Evolutionary conservation across 805 yeast species (phyloP).

Genomic region (Ogataea philodendri): DNA sequence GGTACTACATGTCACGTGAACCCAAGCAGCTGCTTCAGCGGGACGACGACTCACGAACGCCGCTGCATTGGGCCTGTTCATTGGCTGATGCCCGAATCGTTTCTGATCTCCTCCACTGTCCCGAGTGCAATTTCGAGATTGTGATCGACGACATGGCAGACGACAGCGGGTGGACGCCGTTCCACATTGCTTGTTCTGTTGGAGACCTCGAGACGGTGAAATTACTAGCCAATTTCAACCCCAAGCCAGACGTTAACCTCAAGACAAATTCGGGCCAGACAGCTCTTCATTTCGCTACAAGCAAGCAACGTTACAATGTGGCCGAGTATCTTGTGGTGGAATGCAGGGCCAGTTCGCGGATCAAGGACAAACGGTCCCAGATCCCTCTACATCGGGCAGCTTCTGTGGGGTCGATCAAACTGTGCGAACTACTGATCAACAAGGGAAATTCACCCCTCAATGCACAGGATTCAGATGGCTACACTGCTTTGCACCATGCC

Average conservation of each 20-base stretch:
- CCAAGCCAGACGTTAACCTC: slow-evolving; percentile 58
- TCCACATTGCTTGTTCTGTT: slow-evolving; percentile 77
- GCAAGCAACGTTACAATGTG: slow-evolving; percentile 59
- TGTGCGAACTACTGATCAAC: slow-evolving; percentile 53
- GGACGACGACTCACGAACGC: slow-evolving; percentile 77
- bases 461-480: slow-evolving; percentile 65
- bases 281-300: slow-evolving; percentile 70
- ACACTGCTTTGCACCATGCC: slow-evolving; percentile 90
- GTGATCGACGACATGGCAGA: slow-evolving; percentile 72
- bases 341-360: slow-evolving; percentile 58
- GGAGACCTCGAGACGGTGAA: slow-evolving; percentile 59
- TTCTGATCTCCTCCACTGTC: slow-evolving; percentile 42
- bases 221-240: slow-evolving; percentile 47
- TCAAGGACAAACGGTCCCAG: slow-evolving; percentile 64
- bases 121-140: slow-evolving; percentile 25
- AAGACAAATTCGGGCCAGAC: slow-evolving; percentile 69
- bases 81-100: slow-evolving; percentile 53
- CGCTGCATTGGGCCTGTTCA: slow-evolving; percentile 88
- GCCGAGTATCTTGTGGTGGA: slow-evolving; percentile 51
- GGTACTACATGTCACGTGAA: slow-evolving; percentile 46
- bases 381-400: slow-evolving; percentile 83
- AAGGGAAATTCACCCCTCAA: slow-evolving; percentile 62
- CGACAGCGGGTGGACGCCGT: slow-evolving; percentile 83
- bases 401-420: slow-evolving; percentile 60
- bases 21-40: slow-evolving; percentile 46